phyloP scores from a whole-genome alignment of 768 basidiomycete species.

The Neoboletus subvelutipes region DNA sequence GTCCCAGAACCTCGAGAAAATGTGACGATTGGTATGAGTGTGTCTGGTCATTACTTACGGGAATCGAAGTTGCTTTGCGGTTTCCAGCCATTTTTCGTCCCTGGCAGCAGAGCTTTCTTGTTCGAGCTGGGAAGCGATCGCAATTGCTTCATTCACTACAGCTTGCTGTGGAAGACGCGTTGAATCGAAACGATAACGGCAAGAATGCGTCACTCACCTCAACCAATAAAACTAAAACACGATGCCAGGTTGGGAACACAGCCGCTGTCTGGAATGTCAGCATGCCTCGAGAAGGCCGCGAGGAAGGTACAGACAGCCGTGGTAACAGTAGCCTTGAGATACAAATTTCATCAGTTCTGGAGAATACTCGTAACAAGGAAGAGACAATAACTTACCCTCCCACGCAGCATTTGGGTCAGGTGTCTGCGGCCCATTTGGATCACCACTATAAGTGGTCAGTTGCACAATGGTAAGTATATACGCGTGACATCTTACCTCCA shows the following conservation, averaged over 20 bases:
- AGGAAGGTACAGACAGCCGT: constrained; percentile 9
- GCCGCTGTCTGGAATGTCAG: constrained; percentile 16
- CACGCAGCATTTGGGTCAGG: constrained; percentile 6
- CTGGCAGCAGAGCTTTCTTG: not conserved
- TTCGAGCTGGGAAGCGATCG: constrained; percentile 12
- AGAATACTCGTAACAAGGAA: not conserved
- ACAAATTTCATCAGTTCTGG: constrained; percentile 1
- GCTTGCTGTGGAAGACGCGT: constrained; percentile 12
- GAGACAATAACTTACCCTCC: constrained; percentile 2
- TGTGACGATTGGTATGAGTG: not conserved
- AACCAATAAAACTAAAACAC: constrained; percentile 11
- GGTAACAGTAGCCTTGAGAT: constrained; percentile 20
- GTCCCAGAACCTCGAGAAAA: constrained; percentile 17
- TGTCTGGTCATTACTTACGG: constrained; percentile 10
- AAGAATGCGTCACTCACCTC: constrained; percentile 5
- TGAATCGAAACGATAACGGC: too few species aligned
- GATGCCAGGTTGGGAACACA: constrained; percentile 25
- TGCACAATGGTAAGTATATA: too few species aligned
- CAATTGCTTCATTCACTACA: constrained; percentile 13
- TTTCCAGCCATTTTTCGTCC: constrained; percentile 10
- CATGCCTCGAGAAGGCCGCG: not conserved
- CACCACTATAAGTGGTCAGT: constrained; percentile 13
- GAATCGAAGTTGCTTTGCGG: constrained; percentile 15
- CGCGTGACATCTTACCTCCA: constrained; percentile 5
- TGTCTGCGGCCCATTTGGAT: constrained; percentile 12